Evolutionary conservation across 257 asterid genomes (phyloP).

Genomic region (Haberlea rhodopensis): DNA sequence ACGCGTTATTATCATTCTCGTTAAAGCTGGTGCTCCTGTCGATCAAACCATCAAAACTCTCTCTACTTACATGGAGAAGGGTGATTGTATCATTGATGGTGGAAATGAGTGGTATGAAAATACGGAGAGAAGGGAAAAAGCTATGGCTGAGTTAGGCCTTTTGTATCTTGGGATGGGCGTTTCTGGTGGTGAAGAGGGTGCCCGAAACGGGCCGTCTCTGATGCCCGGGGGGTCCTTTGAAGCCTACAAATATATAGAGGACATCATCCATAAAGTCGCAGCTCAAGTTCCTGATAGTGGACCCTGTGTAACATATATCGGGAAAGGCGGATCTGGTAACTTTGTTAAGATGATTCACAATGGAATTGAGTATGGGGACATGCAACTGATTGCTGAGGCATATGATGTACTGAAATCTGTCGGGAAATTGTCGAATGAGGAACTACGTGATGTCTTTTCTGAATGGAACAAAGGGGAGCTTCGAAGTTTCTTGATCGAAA

Average conservation of each 20-base stretch:
- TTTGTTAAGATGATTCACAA: slow-evolving; percentile 96
- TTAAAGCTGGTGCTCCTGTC: slow-evolving; percentile 96
- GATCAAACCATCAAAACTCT: slow-evolving; percentile 92
- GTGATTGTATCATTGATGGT: slow-evolving; percentile 93
- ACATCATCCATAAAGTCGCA: slow-evolving; percentile 80
- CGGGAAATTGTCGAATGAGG: slow-evolving; percentile 84
- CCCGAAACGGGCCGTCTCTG: slow-evolving; percentile 86
- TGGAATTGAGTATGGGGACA: slow-evolving; percentile 97
- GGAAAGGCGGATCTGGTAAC: slow-evolving; percentile 89
- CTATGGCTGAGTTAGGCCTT: slow-evolving; percentile 62
- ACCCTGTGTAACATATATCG: slow-evolving; percentile 93
- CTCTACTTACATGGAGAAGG: slow-evolving; percentile 84
- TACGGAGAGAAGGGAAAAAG: slow-evolving; percentile 92
- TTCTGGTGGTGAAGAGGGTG: slow-evolving; percentile 99
- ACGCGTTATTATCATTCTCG: slow-evolving; percentile 88
- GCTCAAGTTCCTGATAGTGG: slow-evolving; percentile 97
- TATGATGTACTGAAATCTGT: slow-evolving; percentile 90
- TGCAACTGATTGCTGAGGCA: slow-evolving; percentile 96
- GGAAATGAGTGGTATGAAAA: slow-evolving; percentile 99
- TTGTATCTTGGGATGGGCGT: slow-evolving; percentile 98
- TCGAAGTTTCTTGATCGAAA: slow-evolving; percentile 89
- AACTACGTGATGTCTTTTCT: slow-evolving; percentile 57
- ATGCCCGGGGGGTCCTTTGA: slow-evolving; percentile 96
- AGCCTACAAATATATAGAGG: slow-evolving; percentile 82
- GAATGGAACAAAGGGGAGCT: slow-evolving; percentile 98